These are phyloP conservation scores for Bodo saltans DNA, from an alignment of 78 protist species.

Conservation along the genomic window DNA sequence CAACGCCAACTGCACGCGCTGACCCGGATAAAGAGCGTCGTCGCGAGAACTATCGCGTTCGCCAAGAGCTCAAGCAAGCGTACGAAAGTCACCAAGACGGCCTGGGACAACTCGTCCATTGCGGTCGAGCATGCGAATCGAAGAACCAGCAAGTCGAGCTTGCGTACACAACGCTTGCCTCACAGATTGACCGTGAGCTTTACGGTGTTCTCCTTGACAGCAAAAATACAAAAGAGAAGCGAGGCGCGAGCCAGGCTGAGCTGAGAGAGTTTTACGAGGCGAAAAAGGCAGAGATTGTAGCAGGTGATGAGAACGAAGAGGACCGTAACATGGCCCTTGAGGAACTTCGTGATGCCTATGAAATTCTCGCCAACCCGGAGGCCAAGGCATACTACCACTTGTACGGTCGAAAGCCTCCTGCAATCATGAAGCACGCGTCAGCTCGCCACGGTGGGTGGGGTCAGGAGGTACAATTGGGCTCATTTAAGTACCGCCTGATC, in stretches of 20 bases:
- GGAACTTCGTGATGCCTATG: not conserved
- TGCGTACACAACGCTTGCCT: not conserved
- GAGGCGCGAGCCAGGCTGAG: not conserved
- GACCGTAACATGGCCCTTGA: not conserved
- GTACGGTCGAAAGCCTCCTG: not conserved
- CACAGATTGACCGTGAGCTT: not conserved
- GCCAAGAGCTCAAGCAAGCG: not conserved
- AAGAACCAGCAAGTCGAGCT: not conserved
- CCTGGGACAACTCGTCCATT: not conserved
- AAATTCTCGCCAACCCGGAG: not conserved
- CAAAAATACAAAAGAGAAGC: not conserved
- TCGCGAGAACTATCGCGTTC: not conserved
- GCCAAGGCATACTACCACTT: not conserved
- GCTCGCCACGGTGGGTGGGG: slow-evolving; percentile 1
- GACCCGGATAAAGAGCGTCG: not conserved
- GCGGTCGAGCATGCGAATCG: not conserved
- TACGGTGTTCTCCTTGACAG: not conserved
- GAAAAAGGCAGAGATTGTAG: not conserved
- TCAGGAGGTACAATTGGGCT: not conserved
- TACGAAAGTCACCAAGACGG: not conserved
- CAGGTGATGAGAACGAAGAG: not conserved
- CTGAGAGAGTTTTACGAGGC: not conserved
- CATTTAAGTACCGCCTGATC: not conserved
- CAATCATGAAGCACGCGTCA: not conserved
- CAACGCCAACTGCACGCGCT: not conserved